phyloP scores from a whole-genome alignment of 345 rosid species.

The Populus ilicifolia region DNA sequence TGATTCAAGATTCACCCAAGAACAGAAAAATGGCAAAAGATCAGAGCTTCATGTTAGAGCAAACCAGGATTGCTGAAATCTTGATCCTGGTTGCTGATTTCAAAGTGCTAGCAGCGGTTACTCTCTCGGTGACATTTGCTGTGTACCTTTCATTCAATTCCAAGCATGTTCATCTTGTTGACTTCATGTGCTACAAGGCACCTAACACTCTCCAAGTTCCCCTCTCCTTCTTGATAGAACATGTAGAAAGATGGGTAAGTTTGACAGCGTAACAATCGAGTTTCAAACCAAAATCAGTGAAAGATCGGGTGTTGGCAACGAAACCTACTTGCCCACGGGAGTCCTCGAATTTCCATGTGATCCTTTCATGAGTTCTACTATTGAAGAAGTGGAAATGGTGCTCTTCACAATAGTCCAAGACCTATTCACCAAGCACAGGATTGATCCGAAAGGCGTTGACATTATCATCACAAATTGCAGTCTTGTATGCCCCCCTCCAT shows the following conservation, averaged over 20 bases:
- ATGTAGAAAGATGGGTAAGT: constrained; percentile 34
- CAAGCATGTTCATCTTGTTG: constrained; percentile 40
- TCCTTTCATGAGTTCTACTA: not conserved
- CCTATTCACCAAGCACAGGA: not conserved
- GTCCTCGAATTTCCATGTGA: constrained; percentile 6
- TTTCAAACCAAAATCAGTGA: constrained; percentile 58
- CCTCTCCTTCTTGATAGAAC: constrained; percentile 66
- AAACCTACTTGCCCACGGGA: constrained; percentile 8
- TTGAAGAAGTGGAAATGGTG: constrained; percentile 16
- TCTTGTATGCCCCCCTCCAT: constrained; percentile 15
- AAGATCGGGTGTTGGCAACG: constrained; percentile 19
- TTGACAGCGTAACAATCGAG: constrained; percentile 48
- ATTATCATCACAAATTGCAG: constrained; percentile 18
- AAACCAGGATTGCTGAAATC: not conserved
- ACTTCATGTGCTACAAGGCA: constrained; percentile 64
- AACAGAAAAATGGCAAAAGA: not conserved
- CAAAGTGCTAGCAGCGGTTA: not conserved
- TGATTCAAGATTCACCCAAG: not conserved
- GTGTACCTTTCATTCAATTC: not conserved
- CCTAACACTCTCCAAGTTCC: constrained; percentile 64
- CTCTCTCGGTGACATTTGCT: not conserved
- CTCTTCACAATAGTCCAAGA: not conserved
- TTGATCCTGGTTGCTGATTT: not conserved
- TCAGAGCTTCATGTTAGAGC: not conserved
- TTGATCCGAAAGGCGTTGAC: constrained; percentile 9